Percentiles rank a stretch among this genome's conserved stretches.
Conservation (phyloP, 2,329 filamentous ascomycete genomes). For the Ambrosiella xylebori region DNA sequence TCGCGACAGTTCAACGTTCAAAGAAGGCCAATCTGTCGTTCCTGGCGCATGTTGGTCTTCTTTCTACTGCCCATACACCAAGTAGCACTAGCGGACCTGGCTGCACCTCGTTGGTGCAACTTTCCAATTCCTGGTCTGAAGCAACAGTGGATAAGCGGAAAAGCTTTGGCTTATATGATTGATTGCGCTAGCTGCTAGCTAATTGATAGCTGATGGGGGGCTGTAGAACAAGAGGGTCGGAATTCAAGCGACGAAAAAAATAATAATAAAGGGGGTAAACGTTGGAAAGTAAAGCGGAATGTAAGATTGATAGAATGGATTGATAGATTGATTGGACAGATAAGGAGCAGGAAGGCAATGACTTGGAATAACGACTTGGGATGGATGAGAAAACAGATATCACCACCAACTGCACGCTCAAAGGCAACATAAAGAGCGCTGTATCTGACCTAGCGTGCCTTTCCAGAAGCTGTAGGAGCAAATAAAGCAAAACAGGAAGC, state of each 20-base stretch:
- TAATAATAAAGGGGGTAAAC: conserved; percentile 5
- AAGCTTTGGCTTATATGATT: conserved; percentile 7
- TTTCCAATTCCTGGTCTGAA: neutral
- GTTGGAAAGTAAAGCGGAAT: neutral
- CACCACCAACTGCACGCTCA: too few species aligned
- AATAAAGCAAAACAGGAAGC: neutral
- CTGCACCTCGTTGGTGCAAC: neutral
- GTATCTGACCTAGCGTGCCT: too few species aligned
- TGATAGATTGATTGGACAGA: conserved; percentile 1
- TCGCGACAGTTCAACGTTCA: too few species aligned
- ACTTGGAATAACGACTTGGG: neutral
- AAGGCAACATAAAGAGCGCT: too few species aligned
- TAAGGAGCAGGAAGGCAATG: conserved; percentile 1
- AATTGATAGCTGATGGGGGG: neutral
- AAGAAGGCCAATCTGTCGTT: neutral
- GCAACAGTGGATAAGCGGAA: neutral
- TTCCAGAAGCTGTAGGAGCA: too few species aligned
- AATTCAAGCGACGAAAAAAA: conserved; percentile 7
- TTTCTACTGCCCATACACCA: neutral
- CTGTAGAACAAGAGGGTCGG: neutral
- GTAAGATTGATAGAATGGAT: neutral
- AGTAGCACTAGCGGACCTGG: neutral
- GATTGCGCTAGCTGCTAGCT: neutral
- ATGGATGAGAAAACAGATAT: too few species aligned
- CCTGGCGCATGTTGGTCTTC: neutral